A percentile compares a stretch with the other conserved stretches of the same genome.
These are phyloP conservation scores for Themeda triandra DNA, from an alignment of 176 grass and related monocot genomes.

Conservation along the genomic window DNA sequence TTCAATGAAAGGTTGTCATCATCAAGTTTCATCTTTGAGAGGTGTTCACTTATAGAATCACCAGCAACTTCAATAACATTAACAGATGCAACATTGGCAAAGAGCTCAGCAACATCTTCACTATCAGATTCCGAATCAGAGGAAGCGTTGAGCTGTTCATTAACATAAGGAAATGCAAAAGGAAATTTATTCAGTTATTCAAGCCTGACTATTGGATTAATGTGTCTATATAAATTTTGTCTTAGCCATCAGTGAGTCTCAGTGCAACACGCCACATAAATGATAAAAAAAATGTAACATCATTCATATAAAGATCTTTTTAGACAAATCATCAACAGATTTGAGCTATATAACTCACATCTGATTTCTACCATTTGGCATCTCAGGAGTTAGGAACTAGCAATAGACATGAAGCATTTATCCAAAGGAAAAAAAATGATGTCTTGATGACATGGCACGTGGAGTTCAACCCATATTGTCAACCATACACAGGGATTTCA, in stretches of 20 bases:
- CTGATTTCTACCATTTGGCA: neutral
- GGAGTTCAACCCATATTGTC: neutral
- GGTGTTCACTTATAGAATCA: slow-evolving; percentile 40
- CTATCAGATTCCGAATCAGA: slow-evolving; percentile 64
- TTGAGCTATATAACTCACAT: slow-evolving; percentile 3
- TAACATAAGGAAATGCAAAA: slow-evolving; percentile 21
- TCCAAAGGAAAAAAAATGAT: neutral
- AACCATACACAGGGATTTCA: neutral
- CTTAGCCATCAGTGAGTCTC: neutral
- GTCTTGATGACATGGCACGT: neutral
- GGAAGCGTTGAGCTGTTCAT: slow-evolving; percentile 48
- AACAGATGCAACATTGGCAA: slow-evolving; percentile 23
- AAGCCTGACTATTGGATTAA: neutral
- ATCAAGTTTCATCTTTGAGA: slow-evolving; percentile 70
- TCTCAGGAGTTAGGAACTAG: neutral
- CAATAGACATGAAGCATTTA: slow-evolving; percentile 24
- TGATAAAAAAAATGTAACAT: slow-evolving; percentile 12
- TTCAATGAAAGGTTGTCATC: slow-evolving; percentile 30
- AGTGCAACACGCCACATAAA: neutral
- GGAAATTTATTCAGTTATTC: slow-evolving; percentile 31
- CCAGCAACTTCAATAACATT: slow-evolving; percentile 29
- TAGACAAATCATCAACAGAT: neutral
- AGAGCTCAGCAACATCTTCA: slow-evolving; percentile 47
- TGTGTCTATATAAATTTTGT: neutral
- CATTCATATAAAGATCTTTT: neutral